Conservation (phyloP, 768 basidiomycete species). For the Phlegmacium glaucopus region DNA sequence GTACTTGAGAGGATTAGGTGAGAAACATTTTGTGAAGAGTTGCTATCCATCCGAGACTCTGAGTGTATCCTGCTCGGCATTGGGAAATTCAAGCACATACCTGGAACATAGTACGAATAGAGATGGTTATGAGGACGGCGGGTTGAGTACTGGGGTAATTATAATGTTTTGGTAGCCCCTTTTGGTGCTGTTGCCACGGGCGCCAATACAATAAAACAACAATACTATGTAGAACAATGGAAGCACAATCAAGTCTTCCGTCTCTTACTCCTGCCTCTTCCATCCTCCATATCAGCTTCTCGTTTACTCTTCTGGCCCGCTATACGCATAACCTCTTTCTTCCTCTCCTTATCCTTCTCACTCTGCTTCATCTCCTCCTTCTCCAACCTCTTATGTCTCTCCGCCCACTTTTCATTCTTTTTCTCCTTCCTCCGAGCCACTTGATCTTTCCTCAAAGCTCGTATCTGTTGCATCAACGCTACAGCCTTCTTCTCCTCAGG, state of each 20-base stretch:
- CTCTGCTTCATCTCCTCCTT: slow-evolving; percentile 59
- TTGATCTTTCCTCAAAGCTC: slow-evolving; percentile 88
- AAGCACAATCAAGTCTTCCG: slow-evolving; percentile 33
- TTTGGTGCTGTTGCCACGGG: too few relatives aligned
- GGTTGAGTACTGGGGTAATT: too few relatives aligned
- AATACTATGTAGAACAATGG: too few relatives aligned
- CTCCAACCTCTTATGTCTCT: slow-evolving; percentile 67
- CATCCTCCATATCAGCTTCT: slow-evolving; percentile 58
- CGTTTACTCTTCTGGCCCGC: slow-evolving; percentile 73
- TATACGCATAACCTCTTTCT: slow-evolving; percentile 71
- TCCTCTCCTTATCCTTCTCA: slow-evolving; percentile 74
- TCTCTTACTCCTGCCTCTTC: slow-evolving; percentile 47
- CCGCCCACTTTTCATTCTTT: slow-evolving; percentile 74
- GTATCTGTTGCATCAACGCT: slow-evolving; percentile 89
- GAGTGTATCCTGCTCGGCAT: too few relatives aligned
- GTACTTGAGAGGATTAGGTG: too few relatives aligned
- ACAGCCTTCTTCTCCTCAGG: slow-evolving; percentile 94
- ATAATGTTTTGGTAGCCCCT: too few relatives aligned
- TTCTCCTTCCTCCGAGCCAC: slow-evolving; percentile 75
- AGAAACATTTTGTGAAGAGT: too few relatives aligned
- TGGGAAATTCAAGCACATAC: too few relatives aligned
- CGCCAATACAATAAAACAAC: too few relatives aligned
- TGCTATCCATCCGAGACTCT: too few relatives aligned
- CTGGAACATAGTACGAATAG: too few relatives aligned
- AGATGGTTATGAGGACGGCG: too few relatives aligned